Conservation (phyloP, 2,329 filamentous ascomycete genomes). For the Trichophyton verrucosum region DNA sequence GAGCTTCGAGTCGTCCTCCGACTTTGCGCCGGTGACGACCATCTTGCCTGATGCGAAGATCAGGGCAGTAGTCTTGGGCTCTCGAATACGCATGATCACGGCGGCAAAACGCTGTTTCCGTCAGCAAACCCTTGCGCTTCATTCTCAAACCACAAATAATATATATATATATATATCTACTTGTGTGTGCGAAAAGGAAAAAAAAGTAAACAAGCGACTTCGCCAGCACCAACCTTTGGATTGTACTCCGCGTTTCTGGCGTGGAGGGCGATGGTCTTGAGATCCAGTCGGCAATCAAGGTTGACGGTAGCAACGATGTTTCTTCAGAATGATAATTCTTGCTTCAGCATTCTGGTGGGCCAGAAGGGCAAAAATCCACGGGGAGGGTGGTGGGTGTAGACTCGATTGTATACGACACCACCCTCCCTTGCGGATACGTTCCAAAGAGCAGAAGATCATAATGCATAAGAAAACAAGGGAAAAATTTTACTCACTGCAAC, state of each 20-base stretch:
- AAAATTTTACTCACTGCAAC: slow-evolving; percentile 70
- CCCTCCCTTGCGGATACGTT: background rate
- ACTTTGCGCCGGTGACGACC: slow-evolving; percentile 97
- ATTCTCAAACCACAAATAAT: slow-evolving; percentile 14
- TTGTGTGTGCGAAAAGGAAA: no score
- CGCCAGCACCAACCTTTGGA: slow-evolving; percentile 57
- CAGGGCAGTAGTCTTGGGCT: slow-evolving; percentile 93
- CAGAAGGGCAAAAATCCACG: slow-evolving; percentile 28
- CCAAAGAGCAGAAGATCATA: slow-evolving; percentile 18
- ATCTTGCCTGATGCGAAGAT: slow-evolving; percentile 99
- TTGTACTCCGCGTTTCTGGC: slow-evolving; percentile 98
- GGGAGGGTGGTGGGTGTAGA: background rate
- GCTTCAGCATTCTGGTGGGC: slow-evolving; percentile 39
- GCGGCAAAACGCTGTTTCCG: slow-evolving; percentile 79
- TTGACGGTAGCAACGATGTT: slow-evolving; percentile 99
- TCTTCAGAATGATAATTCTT: slow-evolving; percentile 42
- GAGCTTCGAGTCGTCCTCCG: slow-evolving; percentile 93
- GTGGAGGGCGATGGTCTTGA: slow-evolving; percentile 97
- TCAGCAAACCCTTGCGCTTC: slow-evolving; percentile 33
- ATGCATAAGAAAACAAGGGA: background rate
- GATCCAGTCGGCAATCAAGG: slow-evolving; percentile 87
- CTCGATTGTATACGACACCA: no score
- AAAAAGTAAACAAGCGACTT: no score
- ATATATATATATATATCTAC: slow-evolving; percentile 4
- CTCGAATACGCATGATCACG: slow-evolving; percentile 98